These are phyloP conservation scores for Hypoxylon sp. DNA, from an alignment of 2,329 filamentous ascomycete species.

Conservation along the genomic window DNA sequence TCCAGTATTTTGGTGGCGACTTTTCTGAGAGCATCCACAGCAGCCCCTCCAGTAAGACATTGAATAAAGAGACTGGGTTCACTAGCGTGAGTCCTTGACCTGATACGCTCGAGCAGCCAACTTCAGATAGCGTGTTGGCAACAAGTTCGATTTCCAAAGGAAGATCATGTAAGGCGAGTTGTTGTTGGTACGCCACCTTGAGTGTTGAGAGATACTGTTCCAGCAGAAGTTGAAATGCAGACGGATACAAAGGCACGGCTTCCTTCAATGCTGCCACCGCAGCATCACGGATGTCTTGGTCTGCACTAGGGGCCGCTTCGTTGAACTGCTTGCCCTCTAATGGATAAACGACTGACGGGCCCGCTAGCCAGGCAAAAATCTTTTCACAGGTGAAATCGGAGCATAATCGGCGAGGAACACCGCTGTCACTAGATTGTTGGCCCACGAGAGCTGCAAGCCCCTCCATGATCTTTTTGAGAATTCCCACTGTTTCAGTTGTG, in stretches of 20 bases:
- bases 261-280: slow-evolving; percentile 46
- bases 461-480: slow-evolving; percentile 48
- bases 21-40: slow-evolving; percentile 43
- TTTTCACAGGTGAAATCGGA: slow-evolving; percentile 47
- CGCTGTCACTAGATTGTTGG: slow-evolving; percentile 43
- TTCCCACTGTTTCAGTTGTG: slow-evolving; percentile 41
- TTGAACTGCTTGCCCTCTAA: slow-evolving; percentile 42
- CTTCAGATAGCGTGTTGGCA: slow-evolving; percentile 60
- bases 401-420: slow-evolving; percentile 42
- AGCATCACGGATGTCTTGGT: slow-evolving; percentile 45
- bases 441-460: slow-evolving; percentile 48
- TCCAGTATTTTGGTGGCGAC: slow-evolving; percentile 42
- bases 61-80: slow-evolving; percentile 58
- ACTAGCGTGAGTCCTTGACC: slow-evolving; percentile 49
- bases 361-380: slow-evolving; percentile 47
- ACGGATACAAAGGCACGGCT: slow-evolving; percentile 48
- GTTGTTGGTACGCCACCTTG: slow-evolving; percentile 42
- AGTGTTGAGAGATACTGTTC: slow-evolving; percentile 47
- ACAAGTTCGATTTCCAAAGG: slow-evolving; percentile 52
- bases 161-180: slow-evolving; percentile 33
- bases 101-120: slow-evolving; percentile 62
- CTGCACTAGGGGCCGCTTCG: slow-evolving; percentile 19
- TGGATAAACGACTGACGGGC: slow-evolving; percentile 46
- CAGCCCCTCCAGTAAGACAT: slow-evolving; percentile 50
- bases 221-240: slow-evolving; percentile 50